Conservation (phyloP, 2,329 filamentous ascomycete genomes). For the Colletotrichum gloeosporioides region DNA sequence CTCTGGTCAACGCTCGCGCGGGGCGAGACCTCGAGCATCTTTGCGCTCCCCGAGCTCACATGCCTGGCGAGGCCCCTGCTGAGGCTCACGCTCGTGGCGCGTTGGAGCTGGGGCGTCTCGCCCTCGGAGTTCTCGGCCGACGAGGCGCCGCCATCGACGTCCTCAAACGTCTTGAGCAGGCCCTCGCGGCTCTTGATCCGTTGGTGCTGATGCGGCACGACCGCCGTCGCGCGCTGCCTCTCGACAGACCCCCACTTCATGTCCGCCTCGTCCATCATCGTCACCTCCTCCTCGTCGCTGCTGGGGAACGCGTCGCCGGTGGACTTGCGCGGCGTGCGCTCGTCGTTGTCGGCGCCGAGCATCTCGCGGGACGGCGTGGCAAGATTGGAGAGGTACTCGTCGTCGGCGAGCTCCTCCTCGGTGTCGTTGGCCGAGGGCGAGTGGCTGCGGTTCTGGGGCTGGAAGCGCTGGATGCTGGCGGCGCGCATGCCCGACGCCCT, state of each 20-base stretch:
- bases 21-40: slow-evolving; percentile 71
- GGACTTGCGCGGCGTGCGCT: slow-evolving; percentile 38
- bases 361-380: slow-evolving; percentile 17
- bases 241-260: slow-evolving; percentile 60
- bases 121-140: slow-evolving; percentile 33
- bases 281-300: slow-evolving; percentile 61
- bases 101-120: slow-evolving; percentile 52
- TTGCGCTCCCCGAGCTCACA: slow-evolving; percentile 80
- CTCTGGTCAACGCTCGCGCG: slow-evolving; percentile 54
- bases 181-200: slow-evolving; percentile 60
- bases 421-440: slow-evolving; percentile 44
- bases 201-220: slow-evolving; percentile 22
- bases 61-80: slow-evolving; percentile 70
- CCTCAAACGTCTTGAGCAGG: slow-evolving; percentile 48
- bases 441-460: slow-evolving; percentile 23
- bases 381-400: slow-evolving; percentile 70
- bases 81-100: slow-evolving; percentile 75
- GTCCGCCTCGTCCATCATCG: slow-evolving; percentile 40
- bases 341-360: slow-evolving; percentile 25
- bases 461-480: slow-evolving; percentile 39
- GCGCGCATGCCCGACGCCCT: slow-evolving; percentile 51
- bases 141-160: slow-evolving; percentile 28
- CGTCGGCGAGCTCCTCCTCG: slow-evolving; percentile 74
- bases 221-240: slow-evolving; percentile 38
- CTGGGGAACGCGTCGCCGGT: slow-evolving; percentile 60